Conservation (phyloP, 2,329 filamentous ascomycete species). For the Penicillium sp. region DNA sequence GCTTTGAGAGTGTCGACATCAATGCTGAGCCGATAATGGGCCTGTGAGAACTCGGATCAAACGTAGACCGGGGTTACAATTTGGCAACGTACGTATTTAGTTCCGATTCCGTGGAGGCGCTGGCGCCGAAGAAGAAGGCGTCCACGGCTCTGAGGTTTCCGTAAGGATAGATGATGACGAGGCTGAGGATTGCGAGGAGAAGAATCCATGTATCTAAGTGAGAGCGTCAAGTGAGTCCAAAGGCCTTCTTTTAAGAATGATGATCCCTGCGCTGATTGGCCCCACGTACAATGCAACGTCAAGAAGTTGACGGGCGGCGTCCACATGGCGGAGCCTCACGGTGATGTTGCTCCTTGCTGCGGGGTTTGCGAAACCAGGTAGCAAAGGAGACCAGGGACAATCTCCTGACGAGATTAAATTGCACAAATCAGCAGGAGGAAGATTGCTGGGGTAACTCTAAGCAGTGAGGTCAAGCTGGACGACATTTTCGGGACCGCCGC, state of each 20-base stretch:
- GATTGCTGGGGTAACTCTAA: no score
- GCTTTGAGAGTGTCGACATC: conserved; percentile 52
- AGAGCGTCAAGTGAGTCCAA: background rate
- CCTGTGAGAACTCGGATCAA: background rate
- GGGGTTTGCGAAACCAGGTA: no score
- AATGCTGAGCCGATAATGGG: conserved; percentile 38
- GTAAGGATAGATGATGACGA: conserved; percentile 41
- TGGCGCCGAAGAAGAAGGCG: conserved; percentile 54
- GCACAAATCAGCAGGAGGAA: no score
- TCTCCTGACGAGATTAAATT: no score
- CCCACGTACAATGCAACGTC: conserved; percentile 31
- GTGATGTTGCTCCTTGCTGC: no score
- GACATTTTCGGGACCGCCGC: no score
- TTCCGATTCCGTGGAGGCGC: conserved; percentile 54
- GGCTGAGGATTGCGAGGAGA: conserved; percentile 35
- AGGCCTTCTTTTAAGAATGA: background rate
- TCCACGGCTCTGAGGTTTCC: conserved; percentile 49
- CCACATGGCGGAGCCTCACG: conserved; percentile 21
- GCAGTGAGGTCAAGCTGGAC: no score
- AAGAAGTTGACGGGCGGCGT: conserved; percentile 30
- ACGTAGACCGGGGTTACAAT: background rate
- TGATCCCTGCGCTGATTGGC: background rate
- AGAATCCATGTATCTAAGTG: conserved; percentile 45
- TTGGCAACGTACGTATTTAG: conserved; percentile 49
- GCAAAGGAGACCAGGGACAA: no score